Evolutionary conservation across 441 rosid genomes (phyloP).

Genomic region (Jatropha multifida): DNA sequence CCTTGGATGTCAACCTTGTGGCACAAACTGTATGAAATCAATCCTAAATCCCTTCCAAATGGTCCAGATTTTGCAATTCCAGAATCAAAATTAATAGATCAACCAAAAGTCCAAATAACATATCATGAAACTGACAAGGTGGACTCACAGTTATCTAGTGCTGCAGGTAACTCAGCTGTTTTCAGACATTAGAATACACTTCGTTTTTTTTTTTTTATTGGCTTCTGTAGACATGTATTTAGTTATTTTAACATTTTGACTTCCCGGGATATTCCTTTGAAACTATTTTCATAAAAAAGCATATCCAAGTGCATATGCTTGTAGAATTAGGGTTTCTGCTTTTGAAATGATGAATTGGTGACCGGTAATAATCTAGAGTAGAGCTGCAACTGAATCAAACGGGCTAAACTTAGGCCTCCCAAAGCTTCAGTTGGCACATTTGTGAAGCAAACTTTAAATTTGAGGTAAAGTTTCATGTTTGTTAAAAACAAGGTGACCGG

Average conservation of each 20-base stretch:
- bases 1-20: slow-evolving; percentile 92
- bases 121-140: slow-evolving; percentile 39
- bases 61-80: slow-evolving; percentile 58
- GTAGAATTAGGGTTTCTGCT: not conserved
- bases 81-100: slow-evolving; percentile 49
- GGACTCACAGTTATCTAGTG: slow-evolving; percentile 31
- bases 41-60: slow-evolving; percentile 61
- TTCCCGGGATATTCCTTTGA: slow-evolving; percentile 3
- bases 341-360: slow-evolving; percentile 1
- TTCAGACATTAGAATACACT: not conserved
- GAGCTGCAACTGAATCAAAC: not conserved
- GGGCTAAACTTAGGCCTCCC: not conserved
- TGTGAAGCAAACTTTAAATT: not conserved
- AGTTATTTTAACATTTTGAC: not conserved
- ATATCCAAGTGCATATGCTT: not conserved
- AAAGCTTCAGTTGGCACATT: not conserved
- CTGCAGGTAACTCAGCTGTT: slow-evolving; percentile 43
- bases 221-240: not conserved
- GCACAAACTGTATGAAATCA: slow-evolving; percentile 52
- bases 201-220: too few relatives aligned
- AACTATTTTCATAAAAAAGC: not conserved
- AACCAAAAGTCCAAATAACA: slow-evolving; percentile 57
- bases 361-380: not conserved
- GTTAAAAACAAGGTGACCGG: not conserved
- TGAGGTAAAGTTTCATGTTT: not conserved